These are phyloP conservation scores for Neurospora sp. DNA, from an alignment of 495 filamentous ascomycete genomes.

Conservation along the genomic window DNA sequence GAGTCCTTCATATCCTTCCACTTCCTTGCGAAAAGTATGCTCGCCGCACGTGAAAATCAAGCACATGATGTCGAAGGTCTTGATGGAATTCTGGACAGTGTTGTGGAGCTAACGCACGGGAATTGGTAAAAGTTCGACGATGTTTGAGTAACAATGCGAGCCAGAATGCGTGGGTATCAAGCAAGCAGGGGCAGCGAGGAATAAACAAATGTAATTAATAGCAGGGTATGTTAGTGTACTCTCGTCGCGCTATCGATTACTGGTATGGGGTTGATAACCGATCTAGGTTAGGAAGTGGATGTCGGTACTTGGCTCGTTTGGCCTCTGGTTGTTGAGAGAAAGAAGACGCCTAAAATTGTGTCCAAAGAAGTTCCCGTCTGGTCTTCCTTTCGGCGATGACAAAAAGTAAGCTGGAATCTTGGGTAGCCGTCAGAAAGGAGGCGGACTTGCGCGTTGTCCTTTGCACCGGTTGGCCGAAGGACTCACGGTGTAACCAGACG, in stretches of 20 bases:
- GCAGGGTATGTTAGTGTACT: neutral
- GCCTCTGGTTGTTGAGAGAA: neutral
- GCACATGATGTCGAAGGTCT: conserved; percentile 32
- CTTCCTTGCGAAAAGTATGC: conserved; percentile 44
- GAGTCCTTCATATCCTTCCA: conserved; percentile 43
- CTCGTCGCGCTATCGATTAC: neutral
- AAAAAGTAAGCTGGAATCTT: neutral
- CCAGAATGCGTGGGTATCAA: neutral
- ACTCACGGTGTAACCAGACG: neutral
- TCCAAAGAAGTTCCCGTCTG: neutral
- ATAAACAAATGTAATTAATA: neutral
- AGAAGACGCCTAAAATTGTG: neutral
- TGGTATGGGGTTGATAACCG: neutral
- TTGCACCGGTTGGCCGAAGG: neutral
- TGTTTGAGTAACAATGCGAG: neutral
- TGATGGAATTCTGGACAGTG: neutral
- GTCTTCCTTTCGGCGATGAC: neutral
- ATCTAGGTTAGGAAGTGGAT: neutral
- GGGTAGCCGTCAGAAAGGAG: neutral
- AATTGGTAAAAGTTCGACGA: neutral
- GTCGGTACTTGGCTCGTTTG: neutral
- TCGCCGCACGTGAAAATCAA: conserved; percentile 49
- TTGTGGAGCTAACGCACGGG: neutral
- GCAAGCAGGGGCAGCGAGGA: neutral
- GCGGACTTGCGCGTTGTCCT: neutral